Percentiles rank a stretch among this genome's conserved stretches.
phyloP scores from a whole-genome alignment of 192 early-diverging fungal genomes.

The Rhizophagus clarus region DNA sequence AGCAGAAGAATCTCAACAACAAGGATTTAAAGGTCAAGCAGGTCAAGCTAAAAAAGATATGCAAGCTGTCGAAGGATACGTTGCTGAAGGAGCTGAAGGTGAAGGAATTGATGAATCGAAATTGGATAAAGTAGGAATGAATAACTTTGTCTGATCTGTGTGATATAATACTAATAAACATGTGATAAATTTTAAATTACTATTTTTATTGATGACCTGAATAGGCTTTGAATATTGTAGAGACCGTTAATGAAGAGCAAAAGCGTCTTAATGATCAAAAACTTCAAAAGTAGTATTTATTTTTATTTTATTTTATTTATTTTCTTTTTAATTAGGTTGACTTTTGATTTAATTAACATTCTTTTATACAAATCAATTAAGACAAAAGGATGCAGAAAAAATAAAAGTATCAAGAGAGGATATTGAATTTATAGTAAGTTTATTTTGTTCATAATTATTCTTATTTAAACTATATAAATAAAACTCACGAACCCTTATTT shows the following conservation, averaged over 20 bases:
- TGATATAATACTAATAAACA: background rate
- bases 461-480: background rate
- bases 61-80: conserved; percentile 53
- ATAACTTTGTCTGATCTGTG: background rate
- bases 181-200: too few species aligned
- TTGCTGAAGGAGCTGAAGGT: conserved; percentile 45
- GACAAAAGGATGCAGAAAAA: conserved; percentile 53
- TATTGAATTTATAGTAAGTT: conserved; percentile 52
- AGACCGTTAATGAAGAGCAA: conserved; percentile 16
- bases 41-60: conserved; percentile 60
- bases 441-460: background rate
- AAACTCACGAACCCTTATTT: background rate
- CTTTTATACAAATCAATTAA: conserved; percentile 18
- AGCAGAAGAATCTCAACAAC: conserved; percentile 45
- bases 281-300: conserved; percentile 25
- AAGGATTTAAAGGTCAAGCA: conserved; percentile 52
- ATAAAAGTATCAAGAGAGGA: conserved; percentile 53
- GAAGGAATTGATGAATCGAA: conserved; percentile 52
- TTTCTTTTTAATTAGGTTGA: background rate
- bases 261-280: conserved; percentile 10
- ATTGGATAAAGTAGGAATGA: conserved; percentile 48
- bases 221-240: background rate
- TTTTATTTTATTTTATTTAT: background rate
- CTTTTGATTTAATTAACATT: background rate
- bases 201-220: background rate